phyloP scores from a whole-genome alignment of 176 grass and related monocot genomes.

The Saccharum officinarum region DNA sequence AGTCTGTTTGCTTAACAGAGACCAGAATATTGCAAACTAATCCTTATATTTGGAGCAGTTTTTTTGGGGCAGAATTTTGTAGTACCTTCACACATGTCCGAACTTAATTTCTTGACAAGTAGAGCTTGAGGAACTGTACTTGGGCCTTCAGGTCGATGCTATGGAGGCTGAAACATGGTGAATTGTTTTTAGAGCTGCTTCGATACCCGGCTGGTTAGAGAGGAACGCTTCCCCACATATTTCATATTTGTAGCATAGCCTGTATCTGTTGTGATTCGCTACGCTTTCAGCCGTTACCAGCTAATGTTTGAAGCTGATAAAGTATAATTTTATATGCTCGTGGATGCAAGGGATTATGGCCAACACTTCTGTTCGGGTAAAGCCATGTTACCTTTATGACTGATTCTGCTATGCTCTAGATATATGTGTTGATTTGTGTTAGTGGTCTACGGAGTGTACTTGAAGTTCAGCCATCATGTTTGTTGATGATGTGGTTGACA shows the following conservation, averaged over 20 bases:
- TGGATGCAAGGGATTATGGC: not conserved
- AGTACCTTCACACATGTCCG: not conserved
- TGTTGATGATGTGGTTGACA: no score
- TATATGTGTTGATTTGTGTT: not conserved
- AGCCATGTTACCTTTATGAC: not conserved
- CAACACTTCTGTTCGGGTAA: not conserved
- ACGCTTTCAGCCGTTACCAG: not conserved
- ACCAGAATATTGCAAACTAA: not conserved
- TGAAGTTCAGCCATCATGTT: no score
- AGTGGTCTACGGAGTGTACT: not conserved
- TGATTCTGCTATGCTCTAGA: not conserved
- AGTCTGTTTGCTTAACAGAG: not conserved
- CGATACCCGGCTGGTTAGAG: not conserved
- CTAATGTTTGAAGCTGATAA: not conserved
- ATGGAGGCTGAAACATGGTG: not conserved
- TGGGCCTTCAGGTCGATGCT: not conserved
- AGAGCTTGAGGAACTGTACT: not conserved
- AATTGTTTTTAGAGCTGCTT: not conserved
- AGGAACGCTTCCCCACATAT: not conserved
- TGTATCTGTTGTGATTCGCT: not conserved
- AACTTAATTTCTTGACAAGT: not conserved
- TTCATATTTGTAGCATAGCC: not conserved
- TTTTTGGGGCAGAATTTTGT: not conserved
- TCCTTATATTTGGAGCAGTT: not conserved
- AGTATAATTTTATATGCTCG: not conserved